Evolutionary conservation across 257 asterid genomes (phyloP), one percentile per base, ranked within the genome.

Genomic region (Apocynum venetum): DNA sequence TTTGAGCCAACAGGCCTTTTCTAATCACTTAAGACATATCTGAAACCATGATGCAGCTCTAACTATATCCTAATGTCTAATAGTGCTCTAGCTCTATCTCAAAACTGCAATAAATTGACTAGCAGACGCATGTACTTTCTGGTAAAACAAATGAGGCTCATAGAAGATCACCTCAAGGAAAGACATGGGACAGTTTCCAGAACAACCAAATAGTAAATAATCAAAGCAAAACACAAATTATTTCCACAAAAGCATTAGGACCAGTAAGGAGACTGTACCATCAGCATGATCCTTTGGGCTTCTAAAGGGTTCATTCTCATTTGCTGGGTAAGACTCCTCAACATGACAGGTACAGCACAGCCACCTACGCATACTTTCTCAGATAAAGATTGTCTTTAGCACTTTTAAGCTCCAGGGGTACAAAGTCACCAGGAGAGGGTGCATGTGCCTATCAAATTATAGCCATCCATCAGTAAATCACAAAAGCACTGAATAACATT

Each of bases 341-440:
- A 81, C 89, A 52, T 88, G 88, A 81, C 91, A 85, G 78, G 88
- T 80, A 77, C 97, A 93, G 75, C 98, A 91, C 78, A 93, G 82
- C 98, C 98, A 93, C 92, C 92, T 89, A 41, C 97, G 92, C 98
- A 93, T 91, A 87, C 90, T 84, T 89, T 77, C 87, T 87, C 85
- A 85, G 74, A 86, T 87, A 87, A 79, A 74, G 81, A 85, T 84
- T 74, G 83, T 86, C 89, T 75, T 89, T 87, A 75, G 84, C 79
- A 80, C 86, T 81, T 84, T 82, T 84, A 79, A 72, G 86, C 74
- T 88, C 88, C 92, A 87, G 84, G 76, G 78, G 85, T 70, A 82
- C 85, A 86, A 87, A 86, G 88, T 87, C 86, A 87, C 87, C 86
- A 76, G 90, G 91, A 82, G 94, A 85, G 86, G 94, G 92, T 72